Percentiles rank a stretch among this genome's conserved stretches.
These are phyloP conservation scores for Leccinum obscurum DNA, from an alignment of 768 basidiomycete species.

Conservation along the genomic window DNA sequence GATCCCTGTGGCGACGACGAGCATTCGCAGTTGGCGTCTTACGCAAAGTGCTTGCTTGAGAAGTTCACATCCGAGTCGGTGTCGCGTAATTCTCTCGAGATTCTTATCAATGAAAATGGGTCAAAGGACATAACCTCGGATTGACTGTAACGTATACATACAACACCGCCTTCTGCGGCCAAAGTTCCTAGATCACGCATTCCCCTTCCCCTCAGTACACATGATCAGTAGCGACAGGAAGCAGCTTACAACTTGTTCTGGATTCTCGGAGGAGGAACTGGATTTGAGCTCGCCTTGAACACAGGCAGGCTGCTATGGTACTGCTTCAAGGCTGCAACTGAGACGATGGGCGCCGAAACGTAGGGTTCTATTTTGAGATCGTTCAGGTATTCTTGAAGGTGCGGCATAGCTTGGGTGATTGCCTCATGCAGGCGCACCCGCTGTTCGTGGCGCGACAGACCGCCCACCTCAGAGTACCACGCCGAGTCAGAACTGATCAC, in stretches of 20 bases:
- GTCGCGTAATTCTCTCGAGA: background rate
- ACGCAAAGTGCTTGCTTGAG: slow-evolving; percentile 45
- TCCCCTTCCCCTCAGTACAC: background rate
- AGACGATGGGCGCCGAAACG: slow-evolving; percentile 53
- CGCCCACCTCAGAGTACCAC: background rate
- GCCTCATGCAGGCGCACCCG: slow-evolving; percentile 48
- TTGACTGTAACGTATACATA: too few relatives aligned
- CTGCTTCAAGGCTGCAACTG: slow-evolving; percentile 49
- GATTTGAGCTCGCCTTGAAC: slow-evolving; percentile 43
- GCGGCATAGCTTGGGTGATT: slow-evolving; percentile 11
- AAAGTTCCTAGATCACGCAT: too few relatives aligned
- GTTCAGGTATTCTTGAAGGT: slow-evolving; percentile 42
- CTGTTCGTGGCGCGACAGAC: slow-evolving; percentile 39
- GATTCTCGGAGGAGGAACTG: slow-evolving; percentile 35
- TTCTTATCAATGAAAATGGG: background rate
- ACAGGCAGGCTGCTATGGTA: slow-evolving; percentile 43
- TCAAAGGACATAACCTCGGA: too few relatives aligned
- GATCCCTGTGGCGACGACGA: too few relatives aligned
- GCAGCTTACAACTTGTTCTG: slow-evolving; percentile 40
- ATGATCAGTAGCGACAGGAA: background rate
- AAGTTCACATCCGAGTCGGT: background rate
- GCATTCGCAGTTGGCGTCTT: slow-evolving; percentile 42
- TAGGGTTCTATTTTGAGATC: slow-evolving; percentile 50
- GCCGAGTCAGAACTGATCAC: slow-evolving; percentile 16
- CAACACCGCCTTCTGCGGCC: too few relatives aligned